Percentiles rank a stretch among this genome's conserved stretches.
Evolutionary conservation across 306 rosid species (phyloP).

Genomic region (Cicer yamashitae): DNA sequence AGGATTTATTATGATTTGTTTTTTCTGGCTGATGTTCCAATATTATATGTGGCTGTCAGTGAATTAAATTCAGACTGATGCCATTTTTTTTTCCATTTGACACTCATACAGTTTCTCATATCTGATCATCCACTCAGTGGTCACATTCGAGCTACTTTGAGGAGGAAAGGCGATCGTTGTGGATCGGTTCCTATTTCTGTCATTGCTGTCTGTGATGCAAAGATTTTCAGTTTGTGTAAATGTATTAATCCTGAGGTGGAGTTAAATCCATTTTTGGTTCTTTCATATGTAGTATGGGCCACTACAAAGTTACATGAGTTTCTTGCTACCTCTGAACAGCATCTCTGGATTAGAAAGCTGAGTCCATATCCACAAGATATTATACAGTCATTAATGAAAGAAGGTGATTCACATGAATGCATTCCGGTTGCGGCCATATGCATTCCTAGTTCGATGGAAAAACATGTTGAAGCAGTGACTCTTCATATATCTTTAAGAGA

Average conservation of each 20-base stretch:
- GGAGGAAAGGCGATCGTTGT: slow-evolving; percentile 68
- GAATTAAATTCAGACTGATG: slow-evolving; percentile 37
- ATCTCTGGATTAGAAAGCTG: slow-evolving; percentile 71
- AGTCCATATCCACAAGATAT: slow-evolving; percentile 67
- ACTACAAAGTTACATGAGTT: slow-evolving; percentile 57
- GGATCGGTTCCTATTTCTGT: slow-evolving; percentile 75
- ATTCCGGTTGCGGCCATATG: slow-evolving; percentile 56
- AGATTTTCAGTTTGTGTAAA: slow-evolving; percentile 65
- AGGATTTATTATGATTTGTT: not conserved
- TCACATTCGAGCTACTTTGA: slow-evolving; percentile 77
- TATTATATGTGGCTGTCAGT: not conserved
- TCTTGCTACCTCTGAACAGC: slow-evolving; percentile 58
- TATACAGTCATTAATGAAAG: slow-evolving; percentile 50
- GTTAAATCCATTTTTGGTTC: slow-evolving; percentile 64
- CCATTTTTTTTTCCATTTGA: slow-evolving; percentile 43
- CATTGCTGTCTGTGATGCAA: slow-evolving; percentile 64
- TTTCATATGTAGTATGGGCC: slow-evolving; percentile 63
- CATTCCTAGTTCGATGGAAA: slow-evolving; percentile 70
- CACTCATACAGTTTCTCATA: slow-evolving; percentile 69
- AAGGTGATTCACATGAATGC: slow-evolving; percentile 49
- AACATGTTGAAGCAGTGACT: slow-evolving; percentile 60
- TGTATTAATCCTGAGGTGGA: slow-evolving; percentile 79
- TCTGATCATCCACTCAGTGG: slow-evolving; percentile 80
- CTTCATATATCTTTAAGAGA: slow-evolving; percentile 64
- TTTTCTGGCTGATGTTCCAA: slow-evolving; percentile 18